Evolutionary conservation across 805 yeast genomes (phyloP).

Genomic region (Zygoascus flipseniorum): DNA sequence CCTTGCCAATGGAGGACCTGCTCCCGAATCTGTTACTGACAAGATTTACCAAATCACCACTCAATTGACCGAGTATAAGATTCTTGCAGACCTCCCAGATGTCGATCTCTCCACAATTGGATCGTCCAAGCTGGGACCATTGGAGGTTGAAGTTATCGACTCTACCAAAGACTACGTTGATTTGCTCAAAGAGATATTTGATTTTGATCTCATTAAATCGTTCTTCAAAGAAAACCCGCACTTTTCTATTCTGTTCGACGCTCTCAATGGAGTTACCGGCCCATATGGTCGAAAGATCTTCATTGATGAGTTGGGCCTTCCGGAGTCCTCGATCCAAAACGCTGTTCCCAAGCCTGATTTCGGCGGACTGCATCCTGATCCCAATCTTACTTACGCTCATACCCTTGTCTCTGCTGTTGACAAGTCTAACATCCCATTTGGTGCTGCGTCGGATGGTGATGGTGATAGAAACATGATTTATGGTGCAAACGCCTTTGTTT

Average conservation of each 20-base stretch:
- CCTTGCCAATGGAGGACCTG: constrained; percentile 94
- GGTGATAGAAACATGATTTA: constrained; percentile 99
- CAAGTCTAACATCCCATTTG: constrained; percentile 70
- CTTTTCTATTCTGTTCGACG: constrained; percentile 78
- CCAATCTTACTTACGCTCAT: constrained; percentile 88
- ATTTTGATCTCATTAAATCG: constrained; percentile 66
- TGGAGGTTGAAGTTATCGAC: constrained; percentile 76
- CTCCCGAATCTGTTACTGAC: constrained; percentile 91
- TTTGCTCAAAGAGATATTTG: constrained; percentile 79
- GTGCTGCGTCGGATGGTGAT: constrained; percentile 99
- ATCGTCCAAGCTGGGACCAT: constrained; percentile 36
- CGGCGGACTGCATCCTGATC: constrained; percentile 98
- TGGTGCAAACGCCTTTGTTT: constrained; percentile 88
- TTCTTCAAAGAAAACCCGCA: constrained; percentile 51
- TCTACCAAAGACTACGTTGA: constrained; percentile 69
- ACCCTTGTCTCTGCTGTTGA: constrained; percentile 86
- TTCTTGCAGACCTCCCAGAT: constrained; percentile 48
- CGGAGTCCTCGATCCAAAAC: constrained; percentile 66
- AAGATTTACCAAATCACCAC: constrained; percentile 68
- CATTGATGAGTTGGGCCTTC: constrained; percentile 74
- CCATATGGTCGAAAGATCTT: constrained; percentile 87
- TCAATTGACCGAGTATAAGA: constrained; percentile 50
- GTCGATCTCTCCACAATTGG: constrained; percentile 61
- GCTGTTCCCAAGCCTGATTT: constrained; percentile 76
- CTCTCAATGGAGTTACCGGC: constrained; percentile 92